A percentile compares a stretch with the other conserved stretches of the same genome.
phyloP scores from a whole-genome alignment of 805 yeast species.

The Myxozyma melibiosi region DNA sequence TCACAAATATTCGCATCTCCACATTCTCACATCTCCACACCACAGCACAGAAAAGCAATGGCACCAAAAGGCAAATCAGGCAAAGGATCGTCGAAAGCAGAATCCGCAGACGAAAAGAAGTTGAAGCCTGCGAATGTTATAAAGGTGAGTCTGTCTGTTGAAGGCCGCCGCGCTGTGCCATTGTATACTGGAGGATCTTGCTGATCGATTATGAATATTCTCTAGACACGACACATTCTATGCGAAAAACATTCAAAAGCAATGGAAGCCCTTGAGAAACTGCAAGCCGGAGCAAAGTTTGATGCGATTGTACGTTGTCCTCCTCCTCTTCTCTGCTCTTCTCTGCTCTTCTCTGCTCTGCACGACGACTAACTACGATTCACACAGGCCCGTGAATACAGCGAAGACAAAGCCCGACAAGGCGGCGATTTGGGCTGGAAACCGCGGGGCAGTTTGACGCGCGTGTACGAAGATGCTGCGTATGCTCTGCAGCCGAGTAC shows the following conservation, averaged over 20 bases:
- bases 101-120: conserved; percentile 5
- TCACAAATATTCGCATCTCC: not conserved
- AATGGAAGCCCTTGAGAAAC: conserved; percentile 30
- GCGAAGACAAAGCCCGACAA: conserved; percentile 34
- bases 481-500: conserved; percentile 31
- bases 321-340: not conserved
- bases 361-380: too few relatives aligned
- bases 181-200: too few relatives aligned
- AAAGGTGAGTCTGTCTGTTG: conserved; percentile 12
- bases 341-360: too few relatives aligned
- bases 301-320: conserved; percentile 26
- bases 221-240: conserved; percentile 30
- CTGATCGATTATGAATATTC: not conserved
- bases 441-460: conserved; percentile 30
- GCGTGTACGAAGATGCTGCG: conserved; percentile 34
- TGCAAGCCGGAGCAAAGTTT: conserved; percentile 28
- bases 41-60: not conserved
- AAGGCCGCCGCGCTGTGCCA: too few relatives aligned
- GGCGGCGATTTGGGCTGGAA: conserved; percentile 36
- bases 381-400: conserved; percentile 27
- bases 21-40: not conserved
- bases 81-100: not conserved
- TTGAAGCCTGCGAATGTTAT: conserved; percentile 30
- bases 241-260: conserved; percentile 32
- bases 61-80: conserved; percentile 4